Conservation (phyloP, 2,329 filamentous ascomycete species). For the Curvularia eragrostidis region DNA sequence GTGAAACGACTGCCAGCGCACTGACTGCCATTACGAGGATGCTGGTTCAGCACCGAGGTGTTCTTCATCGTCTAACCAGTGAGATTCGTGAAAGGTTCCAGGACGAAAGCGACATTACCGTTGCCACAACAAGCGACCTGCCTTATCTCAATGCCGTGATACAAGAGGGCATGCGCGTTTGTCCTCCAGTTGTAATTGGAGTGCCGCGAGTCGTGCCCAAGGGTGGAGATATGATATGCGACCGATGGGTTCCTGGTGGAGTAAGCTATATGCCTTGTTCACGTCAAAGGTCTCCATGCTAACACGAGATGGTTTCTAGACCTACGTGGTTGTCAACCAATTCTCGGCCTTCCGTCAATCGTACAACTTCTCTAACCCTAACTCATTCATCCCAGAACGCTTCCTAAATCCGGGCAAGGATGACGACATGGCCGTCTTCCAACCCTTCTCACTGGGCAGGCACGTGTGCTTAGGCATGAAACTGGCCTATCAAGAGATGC, state of each 20-base stretch:
- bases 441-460: constrained; percentile 39
- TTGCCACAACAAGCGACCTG: constrained; percentile 27
- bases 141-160: constrained; percentile 45
- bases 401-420: constrained; percentile 31
- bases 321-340: constrained; percentile 41
- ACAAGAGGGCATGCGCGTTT: constrained; percentile 48
- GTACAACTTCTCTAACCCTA: constrained; percentile 38
- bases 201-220: constrained; percentile 31
- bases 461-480: constrained; percentile 39
- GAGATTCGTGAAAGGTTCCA: constrained; percentile 38
- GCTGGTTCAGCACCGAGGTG: constrained; percentile 40
- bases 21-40: constrained; percentile 47
- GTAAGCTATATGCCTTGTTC: constrained; percentile 15
- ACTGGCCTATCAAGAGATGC: constrained; percentile 43
- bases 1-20: constrained; percentile 53
- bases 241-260: constrained; percentile 30
- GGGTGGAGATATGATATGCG: constrained; percentile 33
- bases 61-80: constrained; percentile 29
- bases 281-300: background rate
- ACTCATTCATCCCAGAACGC: constrained; percentile 46
- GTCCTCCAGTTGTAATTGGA: constrained; percentile 28
- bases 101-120: constrained; percentile 31
- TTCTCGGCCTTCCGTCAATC: constrained; percentile 34
- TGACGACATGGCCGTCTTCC: constrained; percentile 31
- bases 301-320: constrained; percentile 18